Base-by-base conservation (phyloP, 176 grass and related monocot genomes). In the Dactylis glomerata region DNA sequence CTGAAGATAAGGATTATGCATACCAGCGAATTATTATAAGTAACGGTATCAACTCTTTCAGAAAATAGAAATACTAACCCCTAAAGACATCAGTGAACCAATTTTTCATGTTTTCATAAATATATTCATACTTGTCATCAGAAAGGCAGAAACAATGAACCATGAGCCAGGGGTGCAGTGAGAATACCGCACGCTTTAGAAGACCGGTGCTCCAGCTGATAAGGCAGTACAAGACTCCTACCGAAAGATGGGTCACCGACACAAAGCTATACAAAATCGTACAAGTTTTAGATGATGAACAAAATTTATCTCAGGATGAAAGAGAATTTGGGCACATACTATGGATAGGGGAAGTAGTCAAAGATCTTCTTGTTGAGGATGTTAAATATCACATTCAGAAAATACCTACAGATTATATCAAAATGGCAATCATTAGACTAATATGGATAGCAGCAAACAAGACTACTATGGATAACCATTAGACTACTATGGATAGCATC, bases 281-380 rank as follows among this genome's bases (percentile, higher is more conserved):
- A 65, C 10, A 89, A 22, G 34, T 52, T 69, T 75, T 65, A 71
- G 11, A 73, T 67, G 46, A 57, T 57, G 38, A 74, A 51, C 26
- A 42, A 15, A 78, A 30, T 19, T 81, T 5, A 56, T 57, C 8
- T 23, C 23, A 69, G 54, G 61, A 61, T 42, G 40, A 85, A 81
- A 85, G 1, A 82, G 22, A 67, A 83, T 50, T 16, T 0, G 0
- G 24, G 81, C 77, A 74, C 82, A n/a, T 90, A 98, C 95, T 95
- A 98, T 88, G 92, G 95, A 57, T 95, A 98, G 14, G 95, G 95
- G 82, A 98, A 98, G 70, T 98, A 98, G 77, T 98, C 89, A 40
- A 95, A 98, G 70, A 98, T 98, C 91, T 93, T 98, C 85, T 95
- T 98, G 86, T 98, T 98, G 61, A 98, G 84, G 87, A 98, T 98